Base-by-base conservation (phyloP, 192 early-diverging fungal genomes). In the Umbelopsis vinacea region DNA sequence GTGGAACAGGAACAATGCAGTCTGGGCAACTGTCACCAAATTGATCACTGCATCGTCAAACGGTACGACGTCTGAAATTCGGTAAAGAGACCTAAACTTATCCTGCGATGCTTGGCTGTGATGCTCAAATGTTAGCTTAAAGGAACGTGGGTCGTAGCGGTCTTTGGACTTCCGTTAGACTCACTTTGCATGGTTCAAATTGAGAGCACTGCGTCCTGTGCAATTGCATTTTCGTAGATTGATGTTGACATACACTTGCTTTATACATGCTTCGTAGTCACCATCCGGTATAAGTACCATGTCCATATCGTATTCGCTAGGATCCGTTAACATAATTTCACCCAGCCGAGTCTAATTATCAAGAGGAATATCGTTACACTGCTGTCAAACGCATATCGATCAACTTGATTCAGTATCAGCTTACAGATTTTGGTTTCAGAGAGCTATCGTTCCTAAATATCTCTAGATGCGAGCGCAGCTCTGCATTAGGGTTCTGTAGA, bases 71-170 rank as follows among this genome's bases (percentile, higher is more conserved):
- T 84, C 82, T 8, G 79, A 78, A 26, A 84, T 83, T 35, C 76
- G 82, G 73, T 83, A 86, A 9, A 84, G 68, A 15, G 82, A 81
- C 24, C 81, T 75, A 71, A 86, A 86, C 35, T 86, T 86, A 48
- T 86, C 85, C 66, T 84, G 79, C 15, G 80, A 80, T 0, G 85
- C 82, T 54, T 79, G 78, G 66, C 84, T 86, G 76, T 24, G 15
- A 54, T 35, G 48, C 43, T 35, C 8, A 43, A 66, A n/a, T 45
- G 15, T 57, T 46, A 66, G n/a, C 8, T 3, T 22, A 19, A n/a
- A 45, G 17, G 3, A 19, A 71, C 6, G n/a, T n/a, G 15, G 12
- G 35, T n/a, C 29, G 15, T 11, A 29, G 4, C 3, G 3, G 4
- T 26, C 8, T 6, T 54, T 4, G 17, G 29, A 37, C 22, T 38